phyloP scores from a whole-genome alignment of 345 rosid genomes.

The Heritiera littoralis region DNA sequence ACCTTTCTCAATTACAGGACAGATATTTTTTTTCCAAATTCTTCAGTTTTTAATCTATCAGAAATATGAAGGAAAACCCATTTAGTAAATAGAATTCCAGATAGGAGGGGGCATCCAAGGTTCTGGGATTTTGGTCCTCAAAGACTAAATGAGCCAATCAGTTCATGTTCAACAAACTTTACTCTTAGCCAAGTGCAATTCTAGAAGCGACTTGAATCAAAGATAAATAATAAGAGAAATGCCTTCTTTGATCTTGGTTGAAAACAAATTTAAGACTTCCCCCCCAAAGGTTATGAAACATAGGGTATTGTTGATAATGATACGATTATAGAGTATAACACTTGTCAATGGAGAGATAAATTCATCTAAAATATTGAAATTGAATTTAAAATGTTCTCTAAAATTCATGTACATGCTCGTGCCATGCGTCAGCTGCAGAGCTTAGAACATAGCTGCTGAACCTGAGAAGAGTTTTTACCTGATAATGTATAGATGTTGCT shows the following conservation, averaged over 20 bases:
- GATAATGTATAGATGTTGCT: constrained; percentile 37
- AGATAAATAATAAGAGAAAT: no score
- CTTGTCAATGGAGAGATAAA: background rate
- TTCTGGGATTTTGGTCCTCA: background rate
- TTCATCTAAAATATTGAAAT: background rate
- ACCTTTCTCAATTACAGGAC: no score
- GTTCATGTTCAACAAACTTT: background rate
- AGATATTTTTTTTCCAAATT: background rate
- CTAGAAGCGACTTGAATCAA: no score
- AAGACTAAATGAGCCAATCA: background rate
- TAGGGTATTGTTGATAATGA: background rate
- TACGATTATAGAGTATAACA: background rate
- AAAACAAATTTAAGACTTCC: no score
- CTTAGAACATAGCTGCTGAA: constrained; percentile 54
- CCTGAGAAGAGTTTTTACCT: constrained; percentile 20
- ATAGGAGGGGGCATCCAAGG: background rate
- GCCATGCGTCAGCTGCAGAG: constrained; percentile 53
- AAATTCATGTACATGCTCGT: constrained; percentile 5
- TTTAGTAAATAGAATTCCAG: background rate
- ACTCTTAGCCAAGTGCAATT: no score
- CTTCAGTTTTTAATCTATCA: background rate
- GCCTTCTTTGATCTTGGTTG: no score
- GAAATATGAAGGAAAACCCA: background rate
- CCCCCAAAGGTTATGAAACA: no score
- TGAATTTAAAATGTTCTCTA: background rate